A percentile compares a stretch with the other conserved stretches of the same genome.
phyloP scores from a whole-genome alignment of 352 stramenopile species.

The Phytophthora ohioensis region DNA sequence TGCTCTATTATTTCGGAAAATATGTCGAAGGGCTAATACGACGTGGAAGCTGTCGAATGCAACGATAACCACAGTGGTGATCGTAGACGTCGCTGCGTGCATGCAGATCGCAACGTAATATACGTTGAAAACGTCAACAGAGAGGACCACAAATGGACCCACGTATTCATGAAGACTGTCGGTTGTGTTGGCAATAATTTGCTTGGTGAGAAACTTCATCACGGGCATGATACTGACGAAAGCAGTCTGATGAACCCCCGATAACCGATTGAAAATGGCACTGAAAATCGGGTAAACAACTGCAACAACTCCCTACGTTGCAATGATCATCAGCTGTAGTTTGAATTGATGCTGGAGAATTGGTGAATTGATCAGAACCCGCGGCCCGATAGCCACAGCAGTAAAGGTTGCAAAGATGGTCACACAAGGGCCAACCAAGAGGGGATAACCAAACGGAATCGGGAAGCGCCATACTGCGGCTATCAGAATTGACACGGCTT shows the following conservation, averaged over 20 bases:
- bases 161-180: slow-evolving; percentile 25
- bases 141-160: slow-evolving; percentile 26
- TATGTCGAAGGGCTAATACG: slow-evolving; percentile 4
- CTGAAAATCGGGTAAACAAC: slow-evolving; percentile 22
- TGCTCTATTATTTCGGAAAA: neutral
- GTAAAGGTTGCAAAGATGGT: neutral
- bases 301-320: slow-evolving; percentile 11
- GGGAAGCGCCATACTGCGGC: neutral
- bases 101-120: slow-evolving; percentile 7
- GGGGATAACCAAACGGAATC: neutral
- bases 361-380: neutral
- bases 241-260: neutral
- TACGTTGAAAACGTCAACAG: slow-evolving; percentile 38
- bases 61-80: slow-evolving; percentile 4
- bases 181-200: neutral
- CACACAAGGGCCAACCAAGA: neutral
- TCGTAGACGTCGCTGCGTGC: neutral
- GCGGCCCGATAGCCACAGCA: neutral
- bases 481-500: neutral
- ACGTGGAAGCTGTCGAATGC: slow-evolving; percentile 10
- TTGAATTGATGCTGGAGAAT: slow-evolving; percentile 9
- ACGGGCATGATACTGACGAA: slow-evolving; percentile 13
- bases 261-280: slow-evolving; percentile 5
- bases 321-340: slow-evolving; percentile 10
- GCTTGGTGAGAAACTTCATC: slow-evolving; percentile 20